Conservation (phyloP, 257 asterid species). For the Thymus mandschuricus region DNA sequence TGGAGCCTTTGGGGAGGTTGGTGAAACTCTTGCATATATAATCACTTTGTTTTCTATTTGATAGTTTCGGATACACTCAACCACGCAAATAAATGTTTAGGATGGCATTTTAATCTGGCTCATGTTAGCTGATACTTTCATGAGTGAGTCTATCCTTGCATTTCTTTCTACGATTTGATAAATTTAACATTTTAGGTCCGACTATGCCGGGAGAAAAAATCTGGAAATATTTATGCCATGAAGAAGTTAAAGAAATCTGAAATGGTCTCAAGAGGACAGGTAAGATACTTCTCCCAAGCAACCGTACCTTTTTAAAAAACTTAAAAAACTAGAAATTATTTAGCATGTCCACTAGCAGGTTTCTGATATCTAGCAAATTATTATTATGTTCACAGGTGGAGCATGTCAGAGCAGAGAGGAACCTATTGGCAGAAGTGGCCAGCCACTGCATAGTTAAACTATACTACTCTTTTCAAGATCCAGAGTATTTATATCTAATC, state of each 20-base stretch:
- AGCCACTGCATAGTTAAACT: conserved; percentile 89
- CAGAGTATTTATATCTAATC: conserved; percentile 81
- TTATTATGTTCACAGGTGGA: conserved; percentile 61
- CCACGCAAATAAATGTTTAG: conserved; percentile 5
- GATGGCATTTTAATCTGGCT: conserved; percentile 7
- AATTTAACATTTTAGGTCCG: conserved; percentile 65
- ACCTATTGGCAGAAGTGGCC: conserved; percentile 89
- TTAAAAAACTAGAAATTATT: background rate
- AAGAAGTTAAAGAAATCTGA: conserved; percentile 97
- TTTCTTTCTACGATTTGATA: conserved; percentile 25
- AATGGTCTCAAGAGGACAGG: conserved; percentile 99
- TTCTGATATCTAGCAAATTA: background rate
- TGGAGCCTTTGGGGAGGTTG: conserved; percentile 98
- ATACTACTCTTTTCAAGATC: conserved; percentile 92
- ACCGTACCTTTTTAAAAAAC: background rate
- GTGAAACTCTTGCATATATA: conserved; percentile 34
- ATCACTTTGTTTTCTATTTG: conserved; percentile 10
- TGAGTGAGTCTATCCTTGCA: background rate
- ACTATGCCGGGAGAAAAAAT: conserved; percentile 87
- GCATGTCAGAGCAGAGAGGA: conserved; percentile 94
- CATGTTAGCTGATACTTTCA: conserved; percentile 12
- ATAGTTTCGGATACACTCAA: background rate
- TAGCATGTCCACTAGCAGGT: conserved; percentile 25
- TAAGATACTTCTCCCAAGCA: conserved; percentile 24
- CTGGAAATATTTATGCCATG: conserved; percentile 98